phyloP scores from a whole-genome alignment of 768 basidiomycete genomes.

The Trametes elegans region DNA sequence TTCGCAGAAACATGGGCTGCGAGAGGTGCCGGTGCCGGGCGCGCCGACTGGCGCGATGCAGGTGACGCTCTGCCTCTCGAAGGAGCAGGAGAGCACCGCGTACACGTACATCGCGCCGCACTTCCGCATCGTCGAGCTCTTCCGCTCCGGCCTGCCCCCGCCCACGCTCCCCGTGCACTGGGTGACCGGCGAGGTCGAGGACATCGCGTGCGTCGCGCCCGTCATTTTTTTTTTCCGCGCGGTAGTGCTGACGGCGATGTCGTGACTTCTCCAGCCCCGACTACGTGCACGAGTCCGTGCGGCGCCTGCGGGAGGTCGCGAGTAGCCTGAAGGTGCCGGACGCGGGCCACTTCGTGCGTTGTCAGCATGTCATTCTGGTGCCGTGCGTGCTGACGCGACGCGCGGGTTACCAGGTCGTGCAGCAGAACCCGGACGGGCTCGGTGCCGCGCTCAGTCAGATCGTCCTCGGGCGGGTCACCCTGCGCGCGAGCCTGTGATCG shows the following conservation, averaged over 20 bases:
- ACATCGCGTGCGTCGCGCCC: neutral
- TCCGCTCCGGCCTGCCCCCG: neutral
- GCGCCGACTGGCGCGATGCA: neutral
- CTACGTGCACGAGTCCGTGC: neutral
- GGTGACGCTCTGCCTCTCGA: neutral
- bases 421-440: conserved; percentile 9
- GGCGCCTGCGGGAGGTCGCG: neutral
- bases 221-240: neutral
- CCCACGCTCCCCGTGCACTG: neutral
- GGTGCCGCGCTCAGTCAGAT: conserved; percentile 1
- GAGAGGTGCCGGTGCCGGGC: neutral
- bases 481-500: too few species aligned
- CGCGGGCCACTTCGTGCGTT: conserved; percentile 6
- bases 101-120: neutral
- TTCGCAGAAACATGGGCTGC: neutral
- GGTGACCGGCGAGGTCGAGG: neutral
- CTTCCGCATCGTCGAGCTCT: neutral
- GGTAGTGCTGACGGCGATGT: neutral
- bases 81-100: neutral
- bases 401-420: neutral
- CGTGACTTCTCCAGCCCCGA: too few species aligned
- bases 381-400: neutral
- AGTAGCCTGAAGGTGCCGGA: conserved; percentile 1
- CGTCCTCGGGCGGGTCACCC: neutral
- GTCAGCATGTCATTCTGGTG: neutral